Conservation (phyloP, 1,139 yeast genomes). For the Suhomyces taliae region DNA sequence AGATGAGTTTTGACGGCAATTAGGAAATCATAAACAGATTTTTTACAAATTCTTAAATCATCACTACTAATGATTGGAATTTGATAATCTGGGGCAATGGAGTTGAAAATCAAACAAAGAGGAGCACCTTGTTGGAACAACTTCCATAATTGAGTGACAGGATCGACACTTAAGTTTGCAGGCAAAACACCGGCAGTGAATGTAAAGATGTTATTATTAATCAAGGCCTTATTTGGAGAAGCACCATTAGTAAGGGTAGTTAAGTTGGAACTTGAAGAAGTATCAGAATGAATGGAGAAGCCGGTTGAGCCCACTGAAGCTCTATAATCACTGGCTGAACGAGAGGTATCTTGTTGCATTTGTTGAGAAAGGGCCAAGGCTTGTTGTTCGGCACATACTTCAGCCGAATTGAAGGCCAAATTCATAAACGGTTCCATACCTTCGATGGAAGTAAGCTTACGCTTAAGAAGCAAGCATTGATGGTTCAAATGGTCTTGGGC, state of each 20-base stretch:
- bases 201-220: constrained; percentile 46
- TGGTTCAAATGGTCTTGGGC: constrained; percentile 74
- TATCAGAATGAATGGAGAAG: constrained; percentile 26
- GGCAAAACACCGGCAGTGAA: constrained; percentile 78
- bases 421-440: constrained; percentile 73
- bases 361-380: constrained; percentile 57
- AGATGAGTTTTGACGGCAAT: constrained; percentile 82
- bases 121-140: constrained; percentile 93
- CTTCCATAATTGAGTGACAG: constrained; percentile 89
- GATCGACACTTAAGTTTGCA: constrained; percentile 74
- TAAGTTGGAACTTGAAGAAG: constrained; percentile 17
- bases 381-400: constrained; percentile 69
- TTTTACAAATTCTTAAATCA: constrained; percentile 82
- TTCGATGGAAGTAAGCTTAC: constrained; percentile 60
- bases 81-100: constrained; percentile 39
- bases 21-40: constrained; percentile 86
- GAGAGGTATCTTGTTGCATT: constrained; percentile 14
- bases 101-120: constrained; percentile 78
- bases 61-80: constrained; percentile 63
- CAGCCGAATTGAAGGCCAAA: constrained; percentile 56
- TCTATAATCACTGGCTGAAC: constrained; percentile 24
- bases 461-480: constrained; percentile 61
- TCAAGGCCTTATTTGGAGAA: constrained; percentile 14
- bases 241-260: constrained; percentile 7
- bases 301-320: constrained; percentile 29